These are phyloP conservation scores for Melocanna baccifera DNA, from an alignment of 176 grass and related monocot species.

Conservation along the genomic window DNA sequence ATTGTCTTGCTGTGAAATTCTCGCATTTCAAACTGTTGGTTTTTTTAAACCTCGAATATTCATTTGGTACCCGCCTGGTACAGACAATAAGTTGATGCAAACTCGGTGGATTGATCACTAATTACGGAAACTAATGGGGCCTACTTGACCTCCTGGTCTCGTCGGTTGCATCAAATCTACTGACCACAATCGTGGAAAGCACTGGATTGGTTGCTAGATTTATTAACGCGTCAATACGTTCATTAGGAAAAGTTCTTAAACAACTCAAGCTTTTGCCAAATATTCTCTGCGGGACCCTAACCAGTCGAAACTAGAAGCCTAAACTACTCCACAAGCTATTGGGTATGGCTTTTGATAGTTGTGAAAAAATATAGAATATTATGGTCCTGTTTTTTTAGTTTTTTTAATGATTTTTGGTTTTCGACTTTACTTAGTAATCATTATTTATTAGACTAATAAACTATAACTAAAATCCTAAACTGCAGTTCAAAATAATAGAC, in stretches of 20 bases:
- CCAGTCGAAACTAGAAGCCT: neutral
- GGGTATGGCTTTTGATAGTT: neutral
- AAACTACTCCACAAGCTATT: neutral
- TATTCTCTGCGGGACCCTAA: neutral
- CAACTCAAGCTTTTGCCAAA: neutral
- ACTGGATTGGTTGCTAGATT: neutral
- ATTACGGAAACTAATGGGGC: neutral
- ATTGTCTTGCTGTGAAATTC: neutral
- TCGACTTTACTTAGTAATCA: no score
- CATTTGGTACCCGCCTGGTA: neutral
- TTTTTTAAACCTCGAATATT: neutral
- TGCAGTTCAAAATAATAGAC: no score
- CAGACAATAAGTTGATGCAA: neutral
- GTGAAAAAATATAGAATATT: neutral
- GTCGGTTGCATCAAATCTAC: conserved; percentile 14
- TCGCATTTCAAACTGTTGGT: neutral
- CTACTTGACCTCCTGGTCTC: neutral
- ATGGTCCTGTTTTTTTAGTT: no score
- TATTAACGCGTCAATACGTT: neutral
- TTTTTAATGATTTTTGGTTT: no score
- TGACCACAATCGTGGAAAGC: neutral
- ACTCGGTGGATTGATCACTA: neutral
- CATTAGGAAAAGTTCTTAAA: neutral
- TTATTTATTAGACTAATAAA: no score
- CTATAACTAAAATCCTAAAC: no score